Conservation (phyloP, 805 yeast genomes). For the Candida michaelii region DNA sequence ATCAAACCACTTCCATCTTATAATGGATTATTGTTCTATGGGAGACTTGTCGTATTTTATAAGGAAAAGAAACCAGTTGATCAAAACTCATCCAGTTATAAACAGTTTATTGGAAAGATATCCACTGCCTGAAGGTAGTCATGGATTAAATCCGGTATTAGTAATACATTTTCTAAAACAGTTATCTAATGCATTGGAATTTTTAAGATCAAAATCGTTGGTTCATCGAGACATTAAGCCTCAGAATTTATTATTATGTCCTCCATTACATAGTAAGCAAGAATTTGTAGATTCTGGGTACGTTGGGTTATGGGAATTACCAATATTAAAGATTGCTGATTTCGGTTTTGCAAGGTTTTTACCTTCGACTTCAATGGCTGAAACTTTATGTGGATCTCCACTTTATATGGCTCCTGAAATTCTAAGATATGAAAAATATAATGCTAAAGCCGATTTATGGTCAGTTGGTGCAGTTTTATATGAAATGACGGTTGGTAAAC, state of each 20-base stretch:
- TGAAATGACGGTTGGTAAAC: conserved; percentile 95
- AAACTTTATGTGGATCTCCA: conserved; percentile 96
- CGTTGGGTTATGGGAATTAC: conserved; percentile 85
- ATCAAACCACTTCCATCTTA: conserved; percentile 72
- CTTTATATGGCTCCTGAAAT: conserved; percentile 99
- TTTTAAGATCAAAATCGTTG: conserved; percentile 76
- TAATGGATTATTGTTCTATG: conserved; percentile 95
- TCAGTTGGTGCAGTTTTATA: conserved; percentile 95
- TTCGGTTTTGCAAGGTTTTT: conserved; percentile 96
- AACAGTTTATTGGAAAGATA: conserved; percentile 73
- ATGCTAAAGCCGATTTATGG: conserved; percentile 97
- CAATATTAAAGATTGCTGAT: conserved; percentile 91
- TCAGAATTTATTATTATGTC: conserved; percentile 78
- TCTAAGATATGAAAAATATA: conserved; percentile 87
- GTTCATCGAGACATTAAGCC: conserved; percentile 97
- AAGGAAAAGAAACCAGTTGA: conserved; percentile 68
- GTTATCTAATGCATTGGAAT: conserved; percentile 77
- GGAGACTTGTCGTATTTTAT: conserved; percentile 92
- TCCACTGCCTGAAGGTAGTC: conserved; percentile 76
- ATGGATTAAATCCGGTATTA: conserved; percentile 76
- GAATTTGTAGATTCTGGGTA: conserved; percentile 58
- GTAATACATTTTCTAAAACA: conserved; percentile 87
- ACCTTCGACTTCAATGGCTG: conserved; percentile 93
- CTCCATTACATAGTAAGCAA: conserved; percentile 68
- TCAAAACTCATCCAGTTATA: conserved; percentile 73